Base-by-base conservation (phyloP, 805 yeast genomes). In the Ogataea trehaloabstinens region DNA sequence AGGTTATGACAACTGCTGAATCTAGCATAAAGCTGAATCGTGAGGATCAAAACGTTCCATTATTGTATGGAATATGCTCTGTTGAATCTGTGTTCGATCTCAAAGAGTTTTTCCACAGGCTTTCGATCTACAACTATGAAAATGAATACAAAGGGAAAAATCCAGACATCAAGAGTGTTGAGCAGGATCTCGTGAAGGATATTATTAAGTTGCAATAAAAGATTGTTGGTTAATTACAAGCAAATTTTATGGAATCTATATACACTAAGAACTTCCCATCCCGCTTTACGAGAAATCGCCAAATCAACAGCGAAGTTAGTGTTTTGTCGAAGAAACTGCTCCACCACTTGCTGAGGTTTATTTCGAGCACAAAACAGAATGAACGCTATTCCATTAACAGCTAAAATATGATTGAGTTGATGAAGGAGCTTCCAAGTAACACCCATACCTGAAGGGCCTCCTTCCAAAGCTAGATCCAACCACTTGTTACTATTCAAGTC, bases 281-380 rank as follows among this genome's bases (percentile, higher is more conserved):
- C 98, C 1, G 96, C 96, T 53, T 85, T 86, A 38, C 97, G 70
- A 31, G 71, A 70, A 4, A 78, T 73, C 1, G 87, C 67, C n/a
- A 63, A 49, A 2, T 67, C 64, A 1, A 75, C 76, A 0, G 38
- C 38, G 88, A 95, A 91, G 2, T 47, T 39, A 1, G 20, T 19
- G 33, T 49, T 37, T 4, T 30, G n/a, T 2, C 25, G 5, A 12
- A 52, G 37, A 80, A 87, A 82, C 2, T 37, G 31, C 6, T 57
- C 49, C 0, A 71, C 72, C 0, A 90, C 85, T 5, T 57, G 44
- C 11, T 74, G 76, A 0, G 98, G 98, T 24, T 80, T 74, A 56
- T 93, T 93, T 47, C 96, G 69, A 6, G 95, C 96, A 61, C 98
- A 91, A 53, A 93, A 93, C 24, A 93, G 64, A 11, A 93, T 81